phyloP scores from a whole-genome alignment of 2,329 filamentous ascomycete species.

The Aspergillus fructus region DNA sequence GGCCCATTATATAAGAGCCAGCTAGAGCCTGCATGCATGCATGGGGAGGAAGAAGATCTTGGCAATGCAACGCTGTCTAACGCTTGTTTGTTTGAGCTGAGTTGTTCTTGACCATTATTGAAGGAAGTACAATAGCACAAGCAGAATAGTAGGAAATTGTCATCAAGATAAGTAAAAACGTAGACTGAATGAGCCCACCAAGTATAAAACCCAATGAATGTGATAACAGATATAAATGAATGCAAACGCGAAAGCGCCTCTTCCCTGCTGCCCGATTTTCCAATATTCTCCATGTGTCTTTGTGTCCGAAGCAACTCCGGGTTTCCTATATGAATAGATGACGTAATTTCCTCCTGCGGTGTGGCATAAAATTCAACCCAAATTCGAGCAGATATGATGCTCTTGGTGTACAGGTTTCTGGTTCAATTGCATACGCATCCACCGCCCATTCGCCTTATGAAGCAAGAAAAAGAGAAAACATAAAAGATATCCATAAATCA shows the following conservation, averaged over 20 bases:
- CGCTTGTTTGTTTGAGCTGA: not conserved
- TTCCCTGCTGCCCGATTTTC: not conserved
- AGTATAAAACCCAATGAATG: not conserved
- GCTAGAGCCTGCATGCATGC: too few species aligned
- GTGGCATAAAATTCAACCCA: not conserved
- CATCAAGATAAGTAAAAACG: not conserved
- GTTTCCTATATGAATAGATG: not conserved
- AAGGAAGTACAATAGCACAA: not conserved
- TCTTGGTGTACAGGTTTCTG: constrained; percentile 4
- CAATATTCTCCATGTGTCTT: not conserved
- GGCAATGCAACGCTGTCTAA: too few species aligned
- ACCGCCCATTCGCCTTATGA: constrained; percentile 8
- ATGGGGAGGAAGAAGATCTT: too few species aligned
- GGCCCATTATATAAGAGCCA: too few species aligned
- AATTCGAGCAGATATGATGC: not conserved
- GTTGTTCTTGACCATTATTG: not conserved
- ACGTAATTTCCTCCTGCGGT: not conserved
- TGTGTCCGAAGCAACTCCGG: not conserved
- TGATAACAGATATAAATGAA: not conserved
- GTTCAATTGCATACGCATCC: constrained; percentile 3
- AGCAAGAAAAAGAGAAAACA: not conserved
- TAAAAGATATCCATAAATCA: constrained; percentile 4
- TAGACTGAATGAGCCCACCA: not conserved
- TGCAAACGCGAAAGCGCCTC: constrained; percentile 6
- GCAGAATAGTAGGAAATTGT: not conserved